Evolutionary conservation across 1,284 basidiomycete species (phyloP), one percentile per base, ranked within the genome.

Genomic region (Mrakiaceae sp.): DNA sequence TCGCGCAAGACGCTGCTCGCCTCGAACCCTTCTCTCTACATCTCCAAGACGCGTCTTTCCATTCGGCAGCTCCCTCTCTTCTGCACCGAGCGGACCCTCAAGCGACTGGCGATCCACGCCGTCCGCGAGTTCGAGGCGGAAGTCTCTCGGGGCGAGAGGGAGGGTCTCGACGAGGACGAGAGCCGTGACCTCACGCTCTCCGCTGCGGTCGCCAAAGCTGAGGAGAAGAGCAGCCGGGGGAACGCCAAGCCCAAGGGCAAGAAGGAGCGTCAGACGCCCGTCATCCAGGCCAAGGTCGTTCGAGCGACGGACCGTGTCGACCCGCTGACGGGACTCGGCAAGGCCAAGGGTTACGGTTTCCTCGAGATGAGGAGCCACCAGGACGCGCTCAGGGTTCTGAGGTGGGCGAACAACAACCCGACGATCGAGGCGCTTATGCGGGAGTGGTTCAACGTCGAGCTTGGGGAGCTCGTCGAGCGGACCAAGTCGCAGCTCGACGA

Each of bases 261-360:
- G 68, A 75, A 73, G 16, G 82, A 81, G 63, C 79, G 83, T 52
- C 78, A 78, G 46, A 86, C 86, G 0, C 80, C 77, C n/a, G 81
- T 83, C 39, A 75, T 82, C 27, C 95, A 98, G 77, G 81, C 86
- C 52, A 98, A 98, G 78, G 86, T 98, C 66, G 85, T 97, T 10
- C 84, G 92, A 12, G 74, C 75, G 54, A 79, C 81, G 40, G 94
- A 96, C 69, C 86, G 91, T 27, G 80, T 95, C 61, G 95, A 98
- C 74, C 81, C 88, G 0, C 75, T 93, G 46, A 94, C 89, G 0
- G 90, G 88, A 2, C 84, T 88, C 69, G 91, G 91, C 3, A 82
- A 87, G 64, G 90, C 87, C 70, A 90, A 88, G 73, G 95, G 95
- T 0, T 99, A 97, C 72, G 96, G 95, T 12, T 98, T 99, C 79